Percentiles rank a stretch among this genome's conserved stretches.
These are phyloP conservation scores for Avena insularis DNA, from an alignment of 176 grass and related monocot genomes.

Conservation along the genomic window DNA sequence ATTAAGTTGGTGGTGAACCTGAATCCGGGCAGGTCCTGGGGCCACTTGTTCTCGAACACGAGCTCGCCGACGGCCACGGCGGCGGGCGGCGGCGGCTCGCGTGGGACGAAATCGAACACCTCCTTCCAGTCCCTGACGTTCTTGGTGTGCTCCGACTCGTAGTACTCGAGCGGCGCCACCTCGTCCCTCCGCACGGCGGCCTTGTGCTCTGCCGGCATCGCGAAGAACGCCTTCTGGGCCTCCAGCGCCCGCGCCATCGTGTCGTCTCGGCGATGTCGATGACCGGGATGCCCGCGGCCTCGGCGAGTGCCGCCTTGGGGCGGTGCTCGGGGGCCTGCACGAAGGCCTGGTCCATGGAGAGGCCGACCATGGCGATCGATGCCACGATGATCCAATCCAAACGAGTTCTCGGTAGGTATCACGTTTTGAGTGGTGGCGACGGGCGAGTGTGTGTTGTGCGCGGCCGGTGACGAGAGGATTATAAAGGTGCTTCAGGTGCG, in stretches of 20 bases:
- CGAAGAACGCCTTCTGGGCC: constrained; percentile 66
- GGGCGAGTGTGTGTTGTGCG: not conserved
- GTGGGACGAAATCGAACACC: constrained; percentile 71
- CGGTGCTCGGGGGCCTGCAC: constrained; percentile 87
- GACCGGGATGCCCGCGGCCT: constrained; percentile 64
- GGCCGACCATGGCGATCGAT: constrained; percentile 46
- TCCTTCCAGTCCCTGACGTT: constrained; percentile 99
- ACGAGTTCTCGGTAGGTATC: not conserved
- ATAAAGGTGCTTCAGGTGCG: not conserved
- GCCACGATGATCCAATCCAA: not conserved
- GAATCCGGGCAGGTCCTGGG: constrained; percentile 55
- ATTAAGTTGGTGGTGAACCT: too few species aligned
- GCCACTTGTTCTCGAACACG: constrained; percentile 80
- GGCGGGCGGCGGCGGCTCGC: constrained; percentile 9
- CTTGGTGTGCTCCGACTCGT: constrained; percentile 85
- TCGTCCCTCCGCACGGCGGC: constrained; percentile 59
- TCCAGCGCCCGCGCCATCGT: constrained; percentile 43
- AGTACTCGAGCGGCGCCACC: constrained; percentile 69
- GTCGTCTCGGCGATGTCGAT: constrained; percentile 71
- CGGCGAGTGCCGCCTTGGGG: constrained; percentile 42
- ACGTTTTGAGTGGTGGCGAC: not conserved
- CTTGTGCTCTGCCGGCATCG: constrained; percentile 51
- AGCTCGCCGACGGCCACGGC: constrained; percentile 35
- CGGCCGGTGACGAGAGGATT: not conserved
- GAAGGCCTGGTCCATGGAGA: constrained; percentile 71